phyloP scores from a whole-genome alignment of 345 rosid species.

The Gossypium thurberi region DNA sequence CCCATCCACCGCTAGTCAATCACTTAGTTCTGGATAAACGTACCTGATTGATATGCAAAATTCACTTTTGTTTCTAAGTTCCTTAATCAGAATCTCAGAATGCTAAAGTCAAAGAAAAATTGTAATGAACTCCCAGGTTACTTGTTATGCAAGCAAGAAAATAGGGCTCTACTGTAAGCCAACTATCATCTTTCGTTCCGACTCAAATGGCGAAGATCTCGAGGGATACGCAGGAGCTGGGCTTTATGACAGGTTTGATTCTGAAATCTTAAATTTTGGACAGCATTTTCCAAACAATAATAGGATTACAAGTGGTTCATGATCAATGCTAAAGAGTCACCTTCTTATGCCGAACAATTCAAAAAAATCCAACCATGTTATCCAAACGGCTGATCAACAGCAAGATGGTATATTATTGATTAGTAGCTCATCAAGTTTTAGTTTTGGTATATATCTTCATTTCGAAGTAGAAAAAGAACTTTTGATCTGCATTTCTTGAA shows the following conservation, averaged over 20 bases:
- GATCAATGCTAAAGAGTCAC: background rate
- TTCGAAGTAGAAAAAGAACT: background rate
- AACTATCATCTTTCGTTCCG: slow-evolving; percentile 35
- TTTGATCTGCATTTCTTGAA: background rate
- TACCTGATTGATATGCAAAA: background rate
- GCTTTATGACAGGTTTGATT: slow-evolving; percentile 37
- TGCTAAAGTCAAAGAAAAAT: background rate
- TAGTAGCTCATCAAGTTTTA: background rate
- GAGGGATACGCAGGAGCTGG: slow-evolving; percentile 45
- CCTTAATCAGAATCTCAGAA: background rate
- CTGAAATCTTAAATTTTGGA: background rate
- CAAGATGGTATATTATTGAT: background rate
- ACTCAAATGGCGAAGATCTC: slow-evolving; percentile 43
- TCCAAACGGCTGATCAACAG: background rate
- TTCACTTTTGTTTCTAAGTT: background rate
- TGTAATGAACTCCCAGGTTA: slow-evolving; percentile 23
- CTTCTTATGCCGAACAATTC: background rate
- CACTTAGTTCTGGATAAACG: background rate
- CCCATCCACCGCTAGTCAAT: background rate
- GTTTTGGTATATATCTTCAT: background rate
- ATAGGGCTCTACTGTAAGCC: slow-evolving; percentile 26
- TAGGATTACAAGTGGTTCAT: background rate
- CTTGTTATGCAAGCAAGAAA: slow-evolving; percentile 36
- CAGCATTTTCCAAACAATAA: background rate
- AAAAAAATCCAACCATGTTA: background rate